These are phyloP conservation scores for Elaeagnus macrophylla DNA, from an alignment of 306 rosid species.

Conservation along the genomic window DNA sequence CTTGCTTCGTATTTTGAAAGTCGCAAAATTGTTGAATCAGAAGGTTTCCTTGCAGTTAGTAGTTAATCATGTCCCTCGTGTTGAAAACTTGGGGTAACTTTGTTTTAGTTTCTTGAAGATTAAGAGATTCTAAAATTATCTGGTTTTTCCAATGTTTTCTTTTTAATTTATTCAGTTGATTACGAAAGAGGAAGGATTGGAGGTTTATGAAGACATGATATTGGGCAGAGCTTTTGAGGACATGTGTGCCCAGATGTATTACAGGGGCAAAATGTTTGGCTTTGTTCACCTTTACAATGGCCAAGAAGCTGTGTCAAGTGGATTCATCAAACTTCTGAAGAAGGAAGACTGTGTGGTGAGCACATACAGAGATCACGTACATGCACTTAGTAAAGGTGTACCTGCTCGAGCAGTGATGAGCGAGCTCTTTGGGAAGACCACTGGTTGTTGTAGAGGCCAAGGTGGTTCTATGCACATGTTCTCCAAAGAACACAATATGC, in stretches of 20 bases:
- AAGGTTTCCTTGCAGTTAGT: slow-evolving; percentile 5
- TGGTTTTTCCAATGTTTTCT: slow-evolving; percentile 19
- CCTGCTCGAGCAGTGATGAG: slow-evolving; percentile 91
- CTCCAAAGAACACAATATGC: slow-evolving; percentile 75
- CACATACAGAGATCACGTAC: slow-evolving; percentile 95
- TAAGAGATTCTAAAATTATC: slow-evolving; percentile 9
- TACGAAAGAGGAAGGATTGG: slow-evolving; percentile 85
- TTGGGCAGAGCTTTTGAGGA: slow-evolving; percentile 89
- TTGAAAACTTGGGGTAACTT: neutral
- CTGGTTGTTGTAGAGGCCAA: slow-evolving; percentile 97
- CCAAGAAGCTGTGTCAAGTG: slow-evolving; percentile 97
- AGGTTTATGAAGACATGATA: slow-evolving; percentile 83
- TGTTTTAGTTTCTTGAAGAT: too few relatives aligned
- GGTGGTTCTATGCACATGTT: slow-evolving; percentile 99
- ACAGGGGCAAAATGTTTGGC: slow-evolving; percentile 94
- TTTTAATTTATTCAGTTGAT: slow-evolving; percentile 52
- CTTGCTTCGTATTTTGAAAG: slow-evolving; percentile 9
- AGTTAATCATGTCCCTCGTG: neutral
- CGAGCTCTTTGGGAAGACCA: slow-evolving; percentile 94
- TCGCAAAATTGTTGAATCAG: neutral
- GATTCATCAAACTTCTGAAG: slow-evolving; percentile 78
- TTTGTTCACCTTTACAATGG: slow-evolving; percentile 97
- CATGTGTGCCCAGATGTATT: slow-evolving; percentile 99
- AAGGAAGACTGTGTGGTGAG: slow-evolving; percentile 76
- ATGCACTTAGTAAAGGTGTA: slow-evolving; percentile 93